Conservation (phyloP, 805 yeast genomes). For the Blastobotrys robertii region DNA sequence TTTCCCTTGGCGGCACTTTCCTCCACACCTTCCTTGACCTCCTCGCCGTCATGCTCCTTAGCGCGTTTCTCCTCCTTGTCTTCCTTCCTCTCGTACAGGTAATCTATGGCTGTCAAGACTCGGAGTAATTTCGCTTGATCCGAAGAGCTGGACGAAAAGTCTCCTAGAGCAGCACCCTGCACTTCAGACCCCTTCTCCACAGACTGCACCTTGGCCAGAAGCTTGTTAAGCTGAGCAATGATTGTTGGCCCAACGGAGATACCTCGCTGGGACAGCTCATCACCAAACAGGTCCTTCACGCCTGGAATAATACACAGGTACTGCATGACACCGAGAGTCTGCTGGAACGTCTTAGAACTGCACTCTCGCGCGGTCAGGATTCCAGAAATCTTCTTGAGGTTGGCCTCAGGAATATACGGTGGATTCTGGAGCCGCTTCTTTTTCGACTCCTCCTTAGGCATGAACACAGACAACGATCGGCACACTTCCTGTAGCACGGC, state of each 20-base stretch:
- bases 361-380: conserved; percentile 76
- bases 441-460: conserved; percentile 29
- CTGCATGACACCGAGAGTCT: conserved; percentile 72
- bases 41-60: background rate
- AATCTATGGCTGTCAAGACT: conserved; percentile 6
- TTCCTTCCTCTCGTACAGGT: conserved; percentile 2
- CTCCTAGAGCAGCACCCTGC: conserved; percentile 45
- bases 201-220: conserved; percentile 37
- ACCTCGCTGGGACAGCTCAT: conserved; percentile 58
- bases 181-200: conserved; percentile 36
- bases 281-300: conserved; percentile 56
- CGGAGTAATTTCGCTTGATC: conserved; percentile 78
- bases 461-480: conserved; percentile 52
- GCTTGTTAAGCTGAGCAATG: conserved; percentile 42
- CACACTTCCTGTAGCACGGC: conserved; percentile 69
- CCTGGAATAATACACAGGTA: conserved; percentile 53
- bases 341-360: conserved; percentile 74
- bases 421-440: conserved; percentile 26
- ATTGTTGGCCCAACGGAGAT: conserved; percentile 45
- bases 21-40: background rate
- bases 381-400: conserved; percentile 52
- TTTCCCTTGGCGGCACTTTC: background rate
- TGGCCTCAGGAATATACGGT: conserved; percentile 55
- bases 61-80: background rate
- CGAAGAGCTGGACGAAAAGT: conserved; percentile 70